Conservation (phyloP, 2,329 filamentous ascomycete genomes). For the Bipolaris bicolor region DNA sequence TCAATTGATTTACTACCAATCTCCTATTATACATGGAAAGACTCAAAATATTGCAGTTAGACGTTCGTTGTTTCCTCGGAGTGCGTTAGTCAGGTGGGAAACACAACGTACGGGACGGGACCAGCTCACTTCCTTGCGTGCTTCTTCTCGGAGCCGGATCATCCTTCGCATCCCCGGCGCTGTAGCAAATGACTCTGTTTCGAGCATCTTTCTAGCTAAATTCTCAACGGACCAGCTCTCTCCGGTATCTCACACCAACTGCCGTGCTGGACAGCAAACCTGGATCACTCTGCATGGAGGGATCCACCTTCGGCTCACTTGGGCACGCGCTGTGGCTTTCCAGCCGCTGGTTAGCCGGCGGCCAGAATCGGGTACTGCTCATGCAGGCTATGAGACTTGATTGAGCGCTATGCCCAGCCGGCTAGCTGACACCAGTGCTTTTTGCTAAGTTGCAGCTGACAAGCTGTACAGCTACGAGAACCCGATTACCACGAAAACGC, state of each 20-base stretch:
- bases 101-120: background rate
- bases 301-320: constrained; percentile 23
- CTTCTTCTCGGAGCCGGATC: background rate
- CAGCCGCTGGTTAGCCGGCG: constrained; percentile 31
- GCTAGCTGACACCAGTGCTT: constrained; percentile 18
- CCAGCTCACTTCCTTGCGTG: background rate
- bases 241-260: constrained; percentile 13
- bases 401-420: constrained; percentile 24
- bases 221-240: constrained; percentile 8
- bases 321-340: constrained; percentile 25
- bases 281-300: constrained; percentile 27
- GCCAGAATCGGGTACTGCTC: constrained; percentile 18
- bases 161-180: background rate
- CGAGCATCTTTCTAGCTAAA: constrained; percentile 9
- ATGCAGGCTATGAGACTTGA: constrained; percentile 27
- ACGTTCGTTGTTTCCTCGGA: background rate
- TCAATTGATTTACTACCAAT: constrained; percentile 1
- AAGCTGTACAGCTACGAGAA: constrained; percentile 18
- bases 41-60: background rate
- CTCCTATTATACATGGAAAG: too few relatives aligned
- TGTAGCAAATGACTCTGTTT: background rate
- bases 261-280: constrained; percentile 11
- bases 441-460: constrained; percentile 27
- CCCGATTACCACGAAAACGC: background rate
- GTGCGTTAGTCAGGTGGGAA: background rate